Evolutionary conservation across 2,329 filamentous ascomycete species (phyloP).

Genomic region (Lasiodiplodia theobromae): DNA sequence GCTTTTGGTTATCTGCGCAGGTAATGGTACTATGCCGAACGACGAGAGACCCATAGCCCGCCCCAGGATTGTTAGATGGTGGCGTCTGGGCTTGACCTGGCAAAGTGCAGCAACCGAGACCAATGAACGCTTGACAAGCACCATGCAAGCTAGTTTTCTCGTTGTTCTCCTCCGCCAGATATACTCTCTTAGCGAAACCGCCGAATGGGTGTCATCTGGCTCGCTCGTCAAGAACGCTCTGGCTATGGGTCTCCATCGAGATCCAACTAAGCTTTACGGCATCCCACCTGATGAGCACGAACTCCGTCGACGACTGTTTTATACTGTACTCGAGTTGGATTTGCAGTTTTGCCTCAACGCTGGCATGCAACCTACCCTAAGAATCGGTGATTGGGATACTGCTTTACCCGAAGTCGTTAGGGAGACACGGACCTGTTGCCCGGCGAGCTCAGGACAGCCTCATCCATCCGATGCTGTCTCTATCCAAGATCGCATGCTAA

Average conservation of each 20-base stretch:
- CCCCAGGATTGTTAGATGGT: constrained; percentile 13
- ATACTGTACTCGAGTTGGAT: constrained; percentile 53
- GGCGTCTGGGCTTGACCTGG: constrained; percentile 22
- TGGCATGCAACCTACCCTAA: constrained; percentile 31
- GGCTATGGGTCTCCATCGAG: constrained; percentile 52
- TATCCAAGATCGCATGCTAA: constrained; percentile 14
- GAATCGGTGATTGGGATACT: constrained; percentile 19
- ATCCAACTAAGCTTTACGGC: constrained; percentile 46
- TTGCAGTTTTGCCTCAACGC: constrained; percentile 40
- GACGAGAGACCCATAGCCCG: constrained; percentile 14
- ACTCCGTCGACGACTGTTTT: constrained; percentile 55
- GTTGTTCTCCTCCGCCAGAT: constrained; percentile 1
- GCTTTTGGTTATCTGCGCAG: constrained; percentile 12
- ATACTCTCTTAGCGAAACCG: constrained; percentile 4
- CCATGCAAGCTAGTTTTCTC: constrained; percentile 13
- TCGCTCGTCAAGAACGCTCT: constrained; percentile 51
- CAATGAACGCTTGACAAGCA: constrained; percentile 9
- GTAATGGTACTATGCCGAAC: constrained; percentile 2
- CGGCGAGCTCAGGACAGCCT: neutral
- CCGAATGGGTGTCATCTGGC: constrained; percentile 35
- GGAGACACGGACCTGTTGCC: neutral
- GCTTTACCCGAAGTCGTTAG: neutral
- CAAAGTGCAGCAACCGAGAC: constrained; percentile 20
- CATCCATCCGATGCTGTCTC: neutral
- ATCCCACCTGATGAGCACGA: constrained; percentile 48